Evolutionary conservation across 1,139 yeast species (phyloP).

Genomic region (Diutina neorugosa): DNA sequence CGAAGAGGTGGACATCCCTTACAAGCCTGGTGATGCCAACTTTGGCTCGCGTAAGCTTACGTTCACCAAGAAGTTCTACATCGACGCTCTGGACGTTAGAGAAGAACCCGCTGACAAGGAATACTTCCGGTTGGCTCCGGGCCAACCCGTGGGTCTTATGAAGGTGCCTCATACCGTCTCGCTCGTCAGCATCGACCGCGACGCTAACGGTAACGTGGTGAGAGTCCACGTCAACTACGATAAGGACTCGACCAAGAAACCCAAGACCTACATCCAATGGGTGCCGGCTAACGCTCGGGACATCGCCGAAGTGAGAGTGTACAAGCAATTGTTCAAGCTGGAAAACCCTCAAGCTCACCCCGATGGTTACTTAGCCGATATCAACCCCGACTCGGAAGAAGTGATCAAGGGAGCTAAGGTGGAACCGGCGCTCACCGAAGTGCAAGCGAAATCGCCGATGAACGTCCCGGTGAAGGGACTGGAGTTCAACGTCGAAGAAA

Average conservation of each 20-base stretch:
- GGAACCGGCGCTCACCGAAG: conserved; percentile 58
- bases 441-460: conserved; percentile 66
- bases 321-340: conserved; percentile 78
- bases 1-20: conserved; percentile 68
- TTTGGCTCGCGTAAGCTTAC: conserved; percentile 65
- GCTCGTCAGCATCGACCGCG: conserved; percentile 57
- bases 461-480: conserved; percentile 53
- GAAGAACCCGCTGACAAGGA: conserved; percentile 45
- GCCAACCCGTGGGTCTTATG: conserved; percentile 92
- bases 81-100: conserved; percentile 79
- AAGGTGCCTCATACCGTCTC: conserved; percentile 79
- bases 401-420: conserved; percentile 54
- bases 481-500: conserved; percentile 52
- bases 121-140: conserved; percentile 87
- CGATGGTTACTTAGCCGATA: conserved; percentile 75
- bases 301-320: conserved; percentile 70
- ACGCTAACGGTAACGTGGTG: conserved; percentile 48
- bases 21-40: conserved; percentile 65
- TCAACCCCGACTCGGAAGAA: conserved; percentile 69
- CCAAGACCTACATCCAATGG: conserved; percentile 97
- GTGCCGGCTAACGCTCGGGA: conserved; percentile 58
- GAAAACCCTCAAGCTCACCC: conserved; percentile 89
- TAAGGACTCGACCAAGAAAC: conserved; percentile 49
- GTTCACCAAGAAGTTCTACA: conserved; percentile 65
- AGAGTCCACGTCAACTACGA: conserved; percentile 77